These are phyloP conservation scores for Sphagnum fallax DNA, from an alignment of 228 moss, liverwort and hornwort genomes.

Conservation along the genomic window DNA sequence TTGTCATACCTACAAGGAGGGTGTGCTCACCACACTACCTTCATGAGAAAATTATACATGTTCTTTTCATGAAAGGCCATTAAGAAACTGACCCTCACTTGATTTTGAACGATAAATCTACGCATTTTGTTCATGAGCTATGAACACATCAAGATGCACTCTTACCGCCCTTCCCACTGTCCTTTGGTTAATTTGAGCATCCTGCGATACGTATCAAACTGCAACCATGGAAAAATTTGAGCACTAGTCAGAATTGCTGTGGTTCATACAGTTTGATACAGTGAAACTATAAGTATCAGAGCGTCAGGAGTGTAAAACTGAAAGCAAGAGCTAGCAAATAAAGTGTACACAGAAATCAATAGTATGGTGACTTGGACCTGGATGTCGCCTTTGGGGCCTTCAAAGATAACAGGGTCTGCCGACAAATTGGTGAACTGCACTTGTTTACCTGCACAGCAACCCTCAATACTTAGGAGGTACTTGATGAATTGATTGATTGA, in stretches of 20 bases:
- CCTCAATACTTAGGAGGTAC: too few relatives aligned
- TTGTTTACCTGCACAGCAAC: conserved; percentile 54
- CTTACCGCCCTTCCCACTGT: conserved; percentile 89
- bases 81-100: too few relatives aligned
- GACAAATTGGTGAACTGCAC: conserved; percentile 85
- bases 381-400: conserved; percentile 73
- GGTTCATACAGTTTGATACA: neutral
- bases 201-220: conserved; percentile 85
- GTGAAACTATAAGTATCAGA: neutral
- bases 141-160: neutral
- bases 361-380: conserved; percentile 36
- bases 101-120: too few relatives aligned
- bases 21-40: too few relatives aligned
- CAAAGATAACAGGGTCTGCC: conserved; percentile 77
- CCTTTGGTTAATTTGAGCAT: conserved; percentile 75
- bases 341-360: neutral
- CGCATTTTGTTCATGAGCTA: too few relatives aligned
- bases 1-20: too few relatives aligned
- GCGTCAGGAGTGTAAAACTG: neutral
- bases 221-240: conserved; percentile 12
- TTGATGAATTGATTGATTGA: too few relatives aligned
- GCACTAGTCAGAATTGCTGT: neutral
- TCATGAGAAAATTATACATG: too few relatives aligned
- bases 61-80: too few relatives aligned
- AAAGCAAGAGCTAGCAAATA: neutral